Evolutionary conservation across 768 basidiomycete species (phyloP).

Genomic region (Amanita pallidorosea): DNA sequence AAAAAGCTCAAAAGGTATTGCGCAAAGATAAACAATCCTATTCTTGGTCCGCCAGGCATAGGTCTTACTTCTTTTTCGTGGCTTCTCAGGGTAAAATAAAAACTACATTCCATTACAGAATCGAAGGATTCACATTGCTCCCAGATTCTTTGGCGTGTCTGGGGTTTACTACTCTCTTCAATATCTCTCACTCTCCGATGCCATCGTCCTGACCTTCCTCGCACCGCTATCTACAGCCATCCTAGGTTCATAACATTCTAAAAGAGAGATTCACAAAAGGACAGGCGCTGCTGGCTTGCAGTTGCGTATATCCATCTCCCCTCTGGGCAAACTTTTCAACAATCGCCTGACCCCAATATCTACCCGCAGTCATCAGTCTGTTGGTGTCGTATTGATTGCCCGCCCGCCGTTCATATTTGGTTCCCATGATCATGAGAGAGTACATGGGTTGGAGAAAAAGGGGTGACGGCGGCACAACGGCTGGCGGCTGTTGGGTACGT

Average conservation of each 20-base stretch:
- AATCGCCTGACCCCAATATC: too few species aligned
- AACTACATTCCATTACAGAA: too few species aligned
- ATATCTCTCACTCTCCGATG: slow-evolving; percentile 70
- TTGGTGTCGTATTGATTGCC: slow-evolving; percentile 76
- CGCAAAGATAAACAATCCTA: slow-evolving; percentile 38
- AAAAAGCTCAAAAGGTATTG: slow-evolving; percentile 20
- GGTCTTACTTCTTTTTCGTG: slow-evolving; percentile 47
- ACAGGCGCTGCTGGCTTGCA: slow-evolving; percentile 50
- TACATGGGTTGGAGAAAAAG: too few species aligned
- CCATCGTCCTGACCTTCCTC: slow-evolving; percentile 68
- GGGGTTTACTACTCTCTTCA: slow-evolving; percentile 63
- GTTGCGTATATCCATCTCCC: too few species aligned
- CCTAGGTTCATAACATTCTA: slow-evolving; percentile 47
- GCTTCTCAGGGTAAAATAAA: slow-evolving; percentile 41
- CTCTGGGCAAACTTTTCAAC: too few species aligned
- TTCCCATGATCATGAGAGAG: background rate
- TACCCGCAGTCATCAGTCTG: slow-evolving; percentile 62
- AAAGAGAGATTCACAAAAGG: slow-evolving; percentile 45
- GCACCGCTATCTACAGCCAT: slow-evolving; percentile 55
- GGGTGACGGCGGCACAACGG: slow-evolving; percentile 26
- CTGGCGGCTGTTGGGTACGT: slow-evolving; percentile 50
- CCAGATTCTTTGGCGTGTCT: slow-evolving; percentile 62
- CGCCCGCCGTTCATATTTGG: slow-evolving; percentile 71
- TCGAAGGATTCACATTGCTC: background rate
- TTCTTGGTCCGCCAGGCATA: slow-evolving; percentile 63